phyloP scores from a whole-genome alignment of 2,329 filamentous ascomycete genomes.

The Pseudocercospora vitis region DNA sequence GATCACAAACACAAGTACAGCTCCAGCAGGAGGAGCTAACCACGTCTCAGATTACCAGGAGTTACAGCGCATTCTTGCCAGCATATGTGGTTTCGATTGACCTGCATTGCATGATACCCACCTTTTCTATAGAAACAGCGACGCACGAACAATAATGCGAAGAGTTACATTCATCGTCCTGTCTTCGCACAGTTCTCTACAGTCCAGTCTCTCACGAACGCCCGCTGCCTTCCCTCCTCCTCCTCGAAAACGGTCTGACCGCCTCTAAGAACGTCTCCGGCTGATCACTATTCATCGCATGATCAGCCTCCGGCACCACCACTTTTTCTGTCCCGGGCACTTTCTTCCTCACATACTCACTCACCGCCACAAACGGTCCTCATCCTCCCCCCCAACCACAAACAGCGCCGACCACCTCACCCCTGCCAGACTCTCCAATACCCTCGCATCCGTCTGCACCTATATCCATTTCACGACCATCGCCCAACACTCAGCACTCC shows the following conservation, averaged over 20 bases:
- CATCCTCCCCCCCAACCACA: conserved; percentile 32
- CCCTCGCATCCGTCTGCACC: conserved; percentile 26
- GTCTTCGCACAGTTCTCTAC: too few species aligned
- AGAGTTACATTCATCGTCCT: too few species aligned
- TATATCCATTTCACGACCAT: conserved; percentile 34
- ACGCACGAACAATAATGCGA: too few species aligned
- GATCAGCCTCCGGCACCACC: conserved; percentile 30
- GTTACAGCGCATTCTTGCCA: neutral
- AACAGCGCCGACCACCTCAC: conserved; percentile 30
- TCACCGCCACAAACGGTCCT: conserved; percentile 30
- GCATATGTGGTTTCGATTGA: neutral
- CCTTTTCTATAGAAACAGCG: too few species aligned
- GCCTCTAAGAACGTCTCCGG: neutral
- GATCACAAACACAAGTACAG: neutral
- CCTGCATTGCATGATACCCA: neutral
- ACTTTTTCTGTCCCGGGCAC: conserved; percentile 31
- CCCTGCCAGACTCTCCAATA: conserved; percentile 28
- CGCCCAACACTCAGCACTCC: conserved; percentile 30
- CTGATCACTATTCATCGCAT: conserved; percentile 33
- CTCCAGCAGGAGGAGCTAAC: neutral
- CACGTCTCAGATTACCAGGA: neutral
- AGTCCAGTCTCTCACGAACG: neutral
- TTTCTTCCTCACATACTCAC: conserved; percentile 35
- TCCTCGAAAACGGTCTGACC: conserved; percentile 13
- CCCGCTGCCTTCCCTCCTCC: neutral